A percentile compares a stretch with the other conserved stretches of the same genome.
phyloP scores from a whole-genome alignment of 2,329 filamentous ascomycete genomes.

The Helminthosporium solani region DNA sequence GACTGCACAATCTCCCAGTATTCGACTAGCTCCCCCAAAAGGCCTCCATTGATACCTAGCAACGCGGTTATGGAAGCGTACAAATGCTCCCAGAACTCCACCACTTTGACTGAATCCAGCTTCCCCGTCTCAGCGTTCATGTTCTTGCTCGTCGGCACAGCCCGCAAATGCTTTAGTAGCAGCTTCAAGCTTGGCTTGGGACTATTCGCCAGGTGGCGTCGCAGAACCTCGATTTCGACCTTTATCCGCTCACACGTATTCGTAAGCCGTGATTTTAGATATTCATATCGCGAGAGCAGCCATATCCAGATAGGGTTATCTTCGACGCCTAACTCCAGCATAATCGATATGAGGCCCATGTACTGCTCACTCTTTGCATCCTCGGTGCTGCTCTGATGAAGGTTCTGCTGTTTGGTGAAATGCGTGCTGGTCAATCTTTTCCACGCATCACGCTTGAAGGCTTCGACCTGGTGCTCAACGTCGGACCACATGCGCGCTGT shows the following conservation, averaged over 20 bases:
- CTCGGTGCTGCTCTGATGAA: slow-evolving; percentile 41
- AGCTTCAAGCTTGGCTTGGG: slow-evolving; percentile 70
- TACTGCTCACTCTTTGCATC: slow-evolving; percentile 70
- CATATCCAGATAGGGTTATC: slow-evolving; percentile 97
- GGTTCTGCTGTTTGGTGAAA: slow-evolving; percentile 48
- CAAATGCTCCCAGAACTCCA: slow-evolving; percentile 93
- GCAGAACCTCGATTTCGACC: slow-evolving; percentile 87
- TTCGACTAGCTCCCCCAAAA: slow-evolving; percentile 85
- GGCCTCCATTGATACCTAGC: slow-evolving; percentile 70
- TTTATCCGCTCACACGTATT: slow-evolving; percentile 80
- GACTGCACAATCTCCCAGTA: slow-evolving; percentile 92
- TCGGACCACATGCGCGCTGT: slow-evolving; percentile 95
- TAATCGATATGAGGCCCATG: slow-evolving; percentile 83
- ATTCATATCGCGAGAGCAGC: slow-evolving; percentile 85
- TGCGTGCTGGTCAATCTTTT: slow-evolving; percentile 72
- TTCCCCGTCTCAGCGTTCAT: slow-evolving; percentile 57
- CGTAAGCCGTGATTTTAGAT: slow-evolving; percentile 82
- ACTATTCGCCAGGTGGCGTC: slow-evolving; percentile 72
- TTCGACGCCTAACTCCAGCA: slow-evolving; percentile 91
- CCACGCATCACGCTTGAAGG: slow-evolving; percentile 90
- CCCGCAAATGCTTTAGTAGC: slow-evolving; percentile 74
- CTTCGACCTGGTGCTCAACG: slow-evolving; percentile 80
- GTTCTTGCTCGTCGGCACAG: slow-evolving; percentile 64
- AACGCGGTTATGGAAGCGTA: slow-evolving; percentile 71
- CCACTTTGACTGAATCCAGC: slow-evolving; percentile 76